Evolutionary conservation across 306 rosid genomes (phyloP), one percentile per base, ranked within the genome.

Genomic region (Elaeagnus macrophylla): DNA sequence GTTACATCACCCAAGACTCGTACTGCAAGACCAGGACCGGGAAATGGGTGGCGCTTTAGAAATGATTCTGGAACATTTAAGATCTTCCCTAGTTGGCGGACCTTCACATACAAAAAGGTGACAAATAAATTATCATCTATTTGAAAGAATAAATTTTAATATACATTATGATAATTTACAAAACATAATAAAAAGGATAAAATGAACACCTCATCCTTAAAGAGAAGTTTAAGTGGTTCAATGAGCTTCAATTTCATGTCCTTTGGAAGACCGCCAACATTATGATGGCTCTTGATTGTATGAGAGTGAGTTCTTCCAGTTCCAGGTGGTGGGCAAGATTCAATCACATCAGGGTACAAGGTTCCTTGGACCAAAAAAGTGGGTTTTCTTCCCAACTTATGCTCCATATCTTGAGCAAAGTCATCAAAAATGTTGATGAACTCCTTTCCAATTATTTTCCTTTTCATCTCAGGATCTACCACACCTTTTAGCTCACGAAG

Each of bases 241-340:
- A 84, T 82, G 43, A 91, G 94, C 74, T 91, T 91, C 70, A 91
- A 54, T 67, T 91, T 87, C 99, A 91, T 91, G 72, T 91, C 93
- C 83, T 86, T 78, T 5, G 99, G 99, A 63, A 91, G 99, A 39
- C 99, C 99, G 14, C 99, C 99, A 37, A 91, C 99, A 55, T 91
- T 91, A 67, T 91, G 99, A 73, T 91, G 99, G 67, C 95, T 91
- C 81, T 91, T 91, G 81, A 91, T 91, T 7, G 99, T 91, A 64
- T 87, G 99, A 39, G 99, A 91, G 66, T 91, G 99, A 40, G 76
- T 80, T 65, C 83, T 84, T 51, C 95, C 96, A 61, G 79, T 76
- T 41, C 99, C 99, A 55, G 99, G 99, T 0, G 96, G 99, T 2
- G 99, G 99, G 49, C 99, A 91, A 54, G 99, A 91, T 67, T 91